phyloP scores from a whole-genome alignment of 1,139 yeast species.

The Maudiozyma humilis region DNA sequence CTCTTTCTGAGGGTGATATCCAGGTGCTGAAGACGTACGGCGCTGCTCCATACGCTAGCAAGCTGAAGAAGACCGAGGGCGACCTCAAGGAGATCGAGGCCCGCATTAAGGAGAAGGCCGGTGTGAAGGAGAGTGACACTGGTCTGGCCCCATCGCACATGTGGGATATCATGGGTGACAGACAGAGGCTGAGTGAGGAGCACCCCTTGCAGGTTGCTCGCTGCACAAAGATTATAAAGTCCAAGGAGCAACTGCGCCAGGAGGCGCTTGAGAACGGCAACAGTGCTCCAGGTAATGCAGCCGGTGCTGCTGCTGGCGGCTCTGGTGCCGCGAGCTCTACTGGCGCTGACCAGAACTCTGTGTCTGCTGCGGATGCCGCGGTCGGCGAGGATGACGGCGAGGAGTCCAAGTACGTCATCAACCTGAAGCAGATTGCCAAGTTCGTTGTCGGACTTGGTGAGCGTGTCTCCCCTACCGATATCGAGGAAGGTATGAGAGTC shows the following conservation, averaged over 20 bases:
- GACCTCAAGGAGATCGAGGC: slow-evolving; percentile 78
- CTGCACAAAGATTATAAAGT: slow-evolving; percentile 91
- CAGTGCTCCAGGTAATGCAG: slow-evolving; percentile 15
- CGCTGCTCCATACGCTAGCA: slow-evolving; percentile 87
- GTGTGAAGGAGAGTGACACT: slow-evolving; percentile 89
- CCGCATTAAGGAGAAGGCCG: slow-evolving; percentile 87
- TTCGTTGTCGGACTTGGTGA: slow-evolving; percentile 96
- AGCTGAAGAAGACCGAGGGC: slow-evolving; percentile 72
- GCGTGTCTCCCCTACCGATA: slow-evolving; percentile 94
- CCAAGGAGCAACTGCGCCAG: slow-evolving; percentile 21
- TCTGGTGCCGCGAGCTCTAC: slow-evolving; percentile 1
- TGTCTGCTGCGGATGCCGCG: slow-evolving; percentile 11
- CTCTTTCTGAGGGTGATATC: slow-evolving; percentile 91
- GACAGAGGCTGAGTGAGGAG: slow-evolving; percentile 85
- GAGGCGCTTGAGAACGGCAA: slow-evolving; percentile 16
- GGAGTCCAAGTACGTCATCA: slow-evolving; percentile 86
- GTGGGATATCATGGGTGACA: slow-evolving; percentile 97
- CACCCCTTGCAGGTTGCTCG: slow-evolving; percentile 97
- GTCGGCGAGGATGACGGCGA: slow-evolving; percentile 63
- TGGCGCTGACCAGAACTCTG: slow-evolving; percentile 1
- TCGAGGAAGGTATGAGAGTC: slow-evolving; percentile 98
- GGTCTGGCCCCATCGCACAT: slow-evolving; percentile 92
- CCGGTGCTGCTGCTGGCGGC: slow-evolving; percentile 11
- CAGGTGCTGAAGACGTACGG: slow-evolving; percentile 95
- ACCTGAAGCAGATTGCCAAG: slow-evolving; percentile 95